phyloP scores from a whole-genome alignment of 1,139 yeast genomes.

The Yamadazyma triangularis region DNA sequence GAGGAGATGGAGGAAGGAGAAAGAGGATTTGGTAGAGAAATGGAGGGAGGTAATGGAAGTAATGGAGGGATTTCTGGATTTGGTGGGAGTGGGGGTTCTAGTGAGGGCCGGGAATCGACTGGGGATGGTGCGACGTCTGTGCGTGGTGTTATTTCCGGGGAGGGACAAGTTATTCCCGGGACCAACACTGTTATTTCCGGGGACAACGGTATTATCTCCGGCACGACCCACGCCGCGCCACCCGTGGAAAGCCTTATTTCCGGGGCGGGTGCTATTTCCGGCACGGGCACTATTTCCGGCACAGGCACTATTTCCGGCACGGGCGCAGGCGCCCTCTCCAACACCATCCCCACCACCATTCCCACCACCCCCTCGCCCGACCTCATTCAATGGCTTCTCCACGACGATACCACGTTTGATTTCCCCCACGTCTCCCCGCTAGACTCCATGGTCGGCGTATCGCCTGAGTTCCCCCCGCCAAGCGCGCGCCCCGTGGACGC shows the following conservation, averaged over 20 bases:
- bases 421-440: slow-evolving; percentile 15
- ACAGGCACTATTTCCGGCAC: no score
- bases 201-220: no score
- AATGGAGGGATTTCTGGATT: no score
- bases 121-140: background rate
- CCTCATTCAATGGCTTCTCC: slow-evolving; percentile 27
- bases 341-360: no score
- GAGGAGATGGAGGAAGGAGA: no score
- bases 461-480: slow-evolving; percentile 27
- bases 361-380: slow-evolving; percentile 21
- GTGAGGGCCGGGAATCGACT: background rate
- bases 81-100: background rate
- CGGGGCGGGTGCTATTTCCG: slow-evolving; percentile 4
- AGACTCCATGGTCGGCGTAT: slow-evolving; percentile 29
- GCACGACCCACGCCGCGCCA: background rate
- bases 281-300: no score
- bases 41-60: no score
- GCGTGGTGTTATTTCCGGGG: background rate
- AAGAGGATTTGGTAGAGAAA: no score
- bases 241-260: background rate
- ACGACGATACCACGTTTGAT: slow-evolving; percentile 15
- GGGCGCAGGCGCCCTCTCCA: no score
- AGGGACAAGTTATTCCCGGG: no score
- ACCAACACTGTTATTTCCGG: no score
- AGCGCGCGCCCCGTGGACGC: slow-evolving; percentile 22